Evolutionary conservation across 495 filamentous ascomycete species (phyloP).

Genomic region (Penicillium nucicola): DNA sequence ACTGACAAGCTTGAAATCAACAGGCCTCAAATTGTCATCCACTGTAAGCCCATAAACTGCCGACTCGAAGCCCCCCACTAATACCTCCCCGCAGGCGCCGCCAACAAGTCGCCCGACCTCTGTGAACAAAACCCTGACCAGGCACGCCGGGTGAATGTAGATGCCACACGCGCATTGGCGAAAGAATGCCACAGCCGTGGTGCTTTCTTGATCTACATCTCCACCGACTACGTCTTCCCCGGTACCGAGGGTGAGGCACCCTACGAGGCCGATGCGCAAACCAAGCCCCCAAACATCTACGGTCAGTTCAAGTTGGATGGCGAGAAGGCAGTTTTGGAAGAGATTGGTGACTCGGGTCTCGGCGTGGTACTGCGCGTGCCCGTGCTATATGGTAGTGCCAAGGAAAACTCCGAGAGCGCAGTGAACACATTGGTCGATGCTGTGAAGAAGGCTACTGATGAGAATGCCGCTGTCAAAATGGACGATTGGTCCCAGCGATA

Average conservation of each 20-base stretch:
- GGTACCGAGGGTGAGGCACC: constrained; percentile 81
- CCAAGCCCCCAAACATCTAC: constrained; percentile 79
- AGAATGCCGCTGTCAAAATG: constrained; percentile 64
- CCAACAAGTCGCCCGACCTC: constrained; percentile 86
- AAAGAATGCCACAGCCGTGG: constrained; percentile 55
- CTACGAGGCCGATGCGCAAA: constrained; percentile 62
- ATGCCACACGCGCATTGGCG: constrained; percentile 65
- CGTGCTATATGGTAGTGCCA: constrained; percentile 74
- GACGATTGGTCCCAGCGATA: constrained; percentile 86
- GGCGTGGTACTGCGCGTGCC: constrained; percentile 81
- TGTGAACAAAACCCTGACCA: constrained; percentile 76
- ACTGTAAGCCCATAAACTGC: constrained; percentile 56
- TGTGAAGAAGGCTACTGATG: constrained; percentile 64
- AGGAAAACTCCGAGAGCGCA: constrained; percentile 65
- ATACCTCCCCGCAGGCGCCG: constrained; percentile 57
- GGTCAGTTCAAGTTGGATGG: constrained; percentile 86
- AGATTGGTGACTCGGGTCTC: constrained; percentile 47
- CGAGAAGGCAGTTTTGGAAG: constrained; percentile 67
- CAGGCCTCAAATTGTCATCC: constrained; percentile 79
- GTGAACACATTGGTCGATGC: constrained; percentile 76
- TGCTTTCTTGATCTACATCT: constrained; percentile 86
- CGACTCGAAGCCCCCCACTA: not conserved
- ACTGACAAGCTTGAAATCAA: constrained; percentile 4
- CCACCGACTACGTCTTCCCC: constrained; percentile 92
- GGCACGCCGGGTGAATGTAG: constrained; percentile 72